Evolutionary conservation across 2,329 filamentous ascomycete genomes (phyloP).

Genomic region (Zymoseptoria ardabiliae): DNA sequence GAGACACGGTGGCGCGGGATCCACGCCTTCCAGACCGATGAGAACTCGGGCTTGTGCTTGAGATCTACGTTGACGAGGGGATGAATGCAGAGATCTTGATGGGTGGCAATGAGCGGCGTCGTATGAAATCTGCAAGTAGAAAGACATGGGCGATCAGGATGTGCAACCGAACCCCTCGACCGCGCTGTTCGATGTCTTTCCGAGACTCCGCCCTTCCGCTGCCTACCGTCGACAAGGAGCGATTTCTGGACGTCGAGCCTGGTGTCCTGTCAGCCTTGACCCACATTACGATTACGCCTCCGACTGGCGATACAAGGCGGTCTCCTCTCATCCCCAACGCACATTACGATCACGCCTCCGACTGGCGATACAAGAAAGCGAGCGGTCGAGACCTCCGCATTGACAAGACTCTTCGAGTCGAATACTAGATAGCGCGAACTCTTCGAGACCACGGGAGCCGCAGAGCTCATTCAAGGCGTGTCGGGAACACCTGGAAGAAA

Average conservation of each 20-base stretch:
- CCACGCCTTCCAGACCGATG: too few species aligned
- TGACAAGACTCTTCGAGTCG: slow-evolving; percentile 89
- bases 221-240: slow-evolving; percentile 45
- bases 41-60: too few species aligned
- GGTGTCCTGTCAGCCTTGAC: slow-evolving; percentile 34
- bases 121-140: too few species aligned
- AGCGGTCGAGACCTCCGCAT: slow-evolving; percentile 87
- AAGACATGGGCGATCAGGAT: too few species aligned
- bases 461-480: slow-evolving; percentile 72
- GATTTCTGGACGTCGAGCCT: slow-evolving; percentile 71
- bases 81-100: too few species aligned
- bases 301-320: slow-evolving; percentile 74
- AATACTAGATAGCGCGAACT: slow-evolving; percentile 76
- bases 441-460: slow-evolving; percentile 71
- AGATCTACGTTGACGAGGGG: too few species aligned
- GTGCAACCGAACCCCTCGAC: slow-evolving; percentile 16
- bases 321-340: slow-evolving; percentile 35
- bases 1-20: too few species aligned
- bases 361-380: slow-evolving; percentile 75
- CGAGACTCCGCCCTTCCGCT: slow-evolving; percentile 58
- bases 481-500: slow-evolving; percentile 64
- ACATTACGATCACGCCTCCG: slow-evolving; percentile 52
- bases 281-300: slow-evolving; percentile 50
- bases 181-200: slow-evolving; percentile 79
- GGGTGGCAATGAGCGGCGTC: too few species aligned